Evolutionary conservation across 768 basidiomycete genomes (phyloP).

Genomic region (Rossbeevera mucosa): DNA sequence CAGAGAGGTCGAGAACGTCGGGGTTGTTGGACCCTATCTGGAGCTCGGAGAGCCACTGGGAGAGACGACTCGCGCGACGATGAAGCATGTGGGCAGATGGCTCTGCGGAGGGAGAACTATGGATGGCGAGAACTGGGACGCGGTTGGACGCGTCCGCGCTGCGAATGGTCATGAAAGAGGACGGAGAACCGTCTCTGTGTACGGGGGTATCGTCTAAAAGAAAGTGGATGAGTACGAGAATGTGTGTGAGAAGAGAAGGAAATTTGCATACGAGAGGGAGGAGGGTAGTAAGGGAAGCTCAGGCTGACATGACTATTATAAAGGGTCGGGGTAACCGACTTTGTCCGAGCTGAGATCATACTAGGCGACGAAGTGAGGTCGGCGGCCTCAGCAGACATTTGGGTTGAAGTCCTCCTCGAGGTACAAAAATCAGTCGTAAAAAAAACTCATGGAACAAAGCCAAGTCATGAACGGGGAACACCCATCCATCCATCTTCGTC

Average conservation of each 20-base stretch:
- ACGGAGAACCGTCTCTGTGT: slow-evolving; percentile 22
- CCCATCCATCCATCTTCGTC: slow-evolving; percentile 14
- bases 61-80: slow-evolving; percentile 38
- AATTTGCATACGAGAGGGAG: slow-evolving; percentile 20
- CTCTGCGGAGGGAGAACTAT: slow-evolving; percentile 3
- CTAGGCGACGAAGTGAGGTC: slow-evolving; percentile 14
- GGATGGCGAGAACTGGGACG: slow-evolving; percentile 8
- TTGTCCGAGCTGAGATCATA: slow-evolving; percentile 11
- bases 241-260: slow-evolving; percentile 23
- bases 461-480: slow-evolving; percentile 25
- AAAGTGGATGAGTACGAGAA: slow-evolving; percentile 32
- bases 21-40: slow-evolving; percentile 21
- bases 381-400: slow-evolving; percentile 24
- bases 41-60: slow-evolving; percentile 44
- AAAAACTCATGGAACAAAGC: slow-evolving; percentile 29
- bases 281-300: neutral
- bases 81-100: slow-evolving; percentile 17
- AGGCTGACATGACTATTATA: slow-evolving; percentile 16
- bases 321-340: slow-evolving; percentile 11
- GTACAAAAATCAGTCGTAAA: slow-evolving; percentile 28
- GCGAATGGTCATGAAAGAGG: slow-evolving; percentile 28
- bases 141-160: slow-evolving; percentile 24
- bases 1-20: slow-evolving; percentile 17
- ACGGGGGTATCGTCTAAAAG: slow-evolving; percentile 15
- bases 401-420: no score